Evolutionary conservation across 2,329 filamentous ascomycete species (phyloP), one percentile per base, ranked within the genome.

Genomic region (Aspergillus uvarum): DNA sequence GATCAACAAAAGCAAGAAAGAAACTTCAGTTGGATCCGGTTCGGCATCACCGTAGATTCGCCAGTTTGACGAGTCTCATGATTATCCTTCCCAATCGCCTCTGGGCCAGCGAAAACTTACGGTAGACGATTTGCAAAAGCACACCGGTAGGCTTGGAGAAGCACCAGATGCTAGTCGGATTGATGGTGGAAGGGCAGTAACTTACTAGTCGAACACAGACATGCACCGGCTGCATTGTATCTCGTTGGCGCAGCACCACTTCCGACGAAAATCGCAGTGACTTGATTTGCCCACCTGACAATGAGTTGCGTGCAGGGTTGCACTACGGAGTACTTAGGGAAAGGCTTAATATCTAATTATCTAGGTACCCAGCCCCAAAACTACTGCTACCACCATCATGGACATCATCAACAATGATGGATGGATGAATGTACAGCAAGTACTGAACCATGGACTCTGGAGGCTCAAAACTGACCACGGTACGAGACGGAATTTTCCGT

Each of bases 401-500:
- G 12, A 16, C 1, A 12, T 6, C 12, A 35, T 29, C 26, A 29
- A 29, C 26, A 8, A 35, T 16, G 32, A 16, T 35, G 14, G 11
- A 12, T 35, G 32, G 32, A 12, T 22, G 22, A 22, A 22, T 22
- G 22, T 22, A 22, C 22, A 22, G 22, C 4, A 22, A 22, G 2
- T 22, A 22, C 22, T 22, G 22, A 22, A 22, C 22, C 22, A 22
- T 22, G 14, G 12, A 44, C n/a, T 19, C 14, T 44, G 38, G 38
- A 16, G 38, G 38, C 38, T 44, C n/a, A 44, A 19, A 44, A 44
- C n/a, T 42, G 49, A 56, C 66, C 65, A 66, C 57, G 66, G 66
- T 63, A 60, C 60, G 24, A 60, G 47, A 58, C 64, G 61, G 65
- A 63, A 58, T 62, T 52, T 58, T 58, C 65, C 63, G 58, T 63